Evolutionary conservation across 2,329 filamentous ascomycete genomes (phyloP), one percentile per base, ranked within the genome.

Genomic region (Arthrocladium fulminans): DNA sequence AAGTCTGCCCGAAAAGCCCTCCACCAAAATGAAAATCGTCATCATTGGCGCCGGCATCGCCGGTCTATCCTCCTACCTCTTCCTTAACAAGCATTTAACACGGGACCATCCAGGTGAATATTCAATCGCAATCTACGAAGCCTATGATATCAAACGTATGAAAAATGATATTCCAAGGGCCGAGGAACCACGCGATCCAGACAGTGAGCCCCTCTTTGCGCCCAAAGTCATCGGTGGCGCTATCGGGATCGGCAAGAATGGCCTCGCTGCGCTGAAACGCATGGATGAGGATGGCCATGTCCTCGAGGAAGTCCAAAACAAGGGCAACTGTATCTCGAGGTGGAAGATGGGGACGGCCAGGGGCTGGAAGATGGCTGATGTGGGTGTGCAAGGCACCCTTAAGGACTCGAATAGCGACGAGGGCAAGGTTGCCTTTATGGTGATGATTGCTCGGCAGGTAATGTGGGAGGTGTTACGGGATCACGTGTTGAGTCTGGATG

Each of bases 11-110:
- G 22, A 7, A 3, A 40, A 3, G 6, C 5, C 37, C 12, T 40
- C 19, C 13, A 6, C 37, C 23, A 54, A 35, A 4, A 69, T 70
- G 67, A 69, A 67, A 50, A 67, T 71, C 30, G 58, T 64, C 19
- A 69, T 72, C 12, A 58, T 71, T 30, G 69, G 69, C n/a, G 68
- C 59, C 12, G 69, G 67, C 25, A 69, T 72, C 49, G 60, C 61
- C 42, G 68, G 68, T 22, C 67, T 66, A 45, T 49, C 64, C 9
- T 58, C 58, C 32, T 71, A 70, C 47, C 60, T 71, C 8, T 60
- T 62, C 25, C 57, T 72, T 3, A 61, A 61, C 44, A 70, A 70
- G 46, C 63, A 67, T 44, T 63, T 72, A 7, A 64, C 61, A 3
- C 34, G 48, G 30, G 51, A 57, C 7, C 60, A 67, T 45, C 55